Base-by-base conservation (phyloP, 768 basidiomycete genomes). In the Pholiota microspora region DNA sequence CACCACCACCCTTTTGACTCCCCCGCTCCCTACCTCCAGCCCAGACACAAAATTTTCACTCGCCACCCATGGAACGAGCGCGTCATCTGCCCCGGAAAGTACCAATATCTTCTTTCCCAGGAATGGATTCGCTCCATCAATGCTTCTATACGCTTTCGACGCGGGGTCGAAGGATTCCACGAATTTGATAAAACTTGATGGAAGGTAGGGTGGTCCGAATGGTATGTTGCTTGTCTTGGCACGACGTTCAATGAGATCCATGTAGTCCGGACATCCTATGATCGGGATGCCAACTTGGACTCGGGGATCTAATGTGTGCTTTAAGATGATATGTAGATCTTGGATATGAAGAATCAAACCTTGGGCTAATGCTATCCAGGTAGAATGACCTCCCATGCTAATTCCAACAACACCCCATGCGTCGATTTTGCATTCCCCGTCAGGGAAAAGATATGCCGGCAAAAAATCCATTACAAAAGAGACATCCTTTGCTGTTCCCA, bases 401-500 rank as follows among this genome's bases (percentile, higher is more conserved):
- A 88, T 77, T 0, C 94, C 94, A 0, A 82, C 78, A 2, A 88
- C 75, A 9, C 83, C 83, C 86, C 88, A 97, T 53, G 82, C 77
- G 5, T 71, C 76, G 32, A 95, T 78, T 12, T 62, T 65, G 24
- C 81, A 76, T 59, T 92, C 85, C 9, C 72, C 83, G 10, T 70
- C 59, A 0, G 92, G 91, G 64, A 86, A 95, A 7, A 95, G 67
- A 64, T 86, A 87, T 0, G 83, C 69, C 0, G 87, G 83, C 3
- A 95, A 74, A 61, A 89, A 86, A 64, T 94, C 91, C 49, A 94
- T 87, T 54, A 95, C 67, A 71, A 88, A 85, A 0, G 88, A 87
- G 6, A 94, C 79, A 62, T 95, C 94, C 32, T 78, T 72, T 2
- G 84, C 82, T 0, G 91, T 87, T 1, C 91, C 92, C 48, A 64